Percentiles rank a stretch among this genome's conserved stretches.
Evolutionary conservation across 179 eudicot species (phyloP).

Genomic region (Silene noctiflora): DNA sequence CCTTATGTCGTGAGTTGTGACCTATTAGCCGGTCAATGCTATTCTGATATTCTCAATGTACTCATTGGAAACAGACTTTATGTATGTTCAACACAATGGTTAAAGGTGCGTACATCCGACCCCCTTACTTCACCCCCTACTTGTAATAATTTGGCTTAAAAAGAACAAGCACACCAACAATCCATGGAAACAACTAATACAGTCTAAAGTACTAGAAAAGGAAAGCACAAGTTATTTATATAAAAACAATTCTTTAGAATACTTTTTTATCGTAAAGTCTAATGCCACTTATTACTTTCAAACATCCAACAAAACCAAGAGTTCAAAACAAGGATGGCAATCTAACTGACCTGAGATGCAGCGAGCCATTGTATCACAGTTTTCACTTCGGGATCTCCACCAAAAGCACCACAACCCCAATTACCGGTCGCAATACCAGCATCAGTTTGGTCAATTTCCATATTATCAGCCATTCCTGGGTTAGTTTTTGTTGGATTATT

Average conservation of each 20-base stretch:
- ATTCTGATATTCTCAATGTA: too few species aligned
- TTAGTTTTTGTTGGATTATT: slow-evolving; percentile 11
- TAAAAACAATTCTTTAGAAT: background rate
- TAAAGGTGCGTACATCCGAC: too few species aligned
- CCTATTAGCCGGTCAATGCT: too few species aligned
- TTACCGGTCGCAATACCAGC: slow-evolving; percentile 85
- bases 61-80: too few species aligned
- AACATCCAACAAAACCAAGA: background rate
- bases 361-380: slow-evolving; percentile 83
- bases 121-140: too few species aligned
- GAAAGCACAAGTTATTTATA: background rate
- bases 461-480: slow-evolving; percentile 18
- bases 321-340: background rate
- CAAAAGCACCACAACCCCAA: slow-evolving; percentile 99
- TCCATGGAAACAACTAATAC: background rate
- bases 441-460: slow-evolving; percentile 27
- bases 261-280: background rate
- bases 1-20: too few species aligned
- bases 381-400: slow-evolving; percentile 96
- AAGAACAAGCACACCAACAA: background rate
- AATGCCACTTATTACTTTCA: background rate
- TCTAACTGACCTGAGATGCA: slow-evolving; percentile 74
- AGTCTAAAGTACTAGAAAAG: background rate
- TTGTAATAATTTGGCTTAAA: too few species aligned
- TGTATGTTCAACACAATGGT: too few species aligned